A percentile compares a stretch with the other conserved stretches of the same genome.
Evolutionary conservation across 352 stramenopile genomes (phyloP).

Genomic region (Peronospora belbahrii): DNA sequence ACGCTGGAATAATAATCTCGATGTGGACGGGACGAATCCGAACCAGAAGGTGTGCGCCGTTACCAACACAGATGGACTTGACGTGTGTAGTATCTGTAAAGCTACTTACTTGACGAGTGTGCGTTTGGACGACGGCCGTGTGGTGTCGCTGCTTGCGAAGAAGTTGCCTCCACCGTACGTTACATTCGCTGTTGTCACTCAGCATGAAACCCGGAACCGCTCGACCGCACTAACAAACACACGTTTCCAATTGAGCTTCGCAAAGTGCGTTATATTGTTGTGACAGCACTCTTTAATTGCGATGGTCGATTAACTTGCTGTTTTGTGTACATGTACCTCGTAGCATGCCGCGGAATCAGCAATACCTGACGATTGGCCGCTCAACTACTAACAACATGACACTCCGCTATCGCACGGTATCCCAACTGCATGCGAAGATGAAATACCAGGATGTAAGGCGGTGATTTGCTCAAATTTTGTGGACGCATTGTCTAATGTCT

Average conservation of each 20-base stretch:
- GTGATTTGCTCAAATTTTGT: background rate
- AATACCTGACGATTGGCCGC: conserved; percentile 68
- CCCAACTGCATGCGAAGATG: conserved; percentile 75
- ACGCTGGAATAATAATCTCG: conserved; percentile 88
- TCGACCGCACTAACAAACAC: conserved; percentile 86
- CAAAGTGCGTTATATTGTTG: conserved; percentile 46
- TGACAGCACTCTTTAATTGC: background rate
- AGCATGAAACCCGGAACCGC: conserved; percentile 79
- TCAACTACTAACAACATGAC: conserved; percentile 85
- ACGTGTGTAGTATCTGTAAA: conserved; percentile 89
- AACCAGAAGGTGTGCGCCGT: conserved; percentile 87
- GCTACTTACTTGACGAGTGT: conserved; percentile 87
- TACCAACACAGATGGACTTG: conserved; percentile 82
- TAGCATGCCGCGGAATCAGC: conserved; percentile 59
- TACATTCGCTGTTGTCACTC: conserved; percentile 87
- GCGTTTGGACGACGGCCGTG: conserved; percentile 73
- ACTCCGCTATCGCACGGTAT: conserved; percentile 78
- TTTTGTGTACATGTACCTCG: background rate
- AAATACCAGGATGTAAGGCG: conserved; percentile 63
- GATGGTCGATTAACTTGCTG: conserved; percentile 2
- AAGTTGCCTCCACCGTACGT: conserved; percentile 85
- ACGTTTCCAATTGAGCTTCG: conserved; percentile 89
- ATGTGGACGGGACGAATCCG: conserved; percentile 64
- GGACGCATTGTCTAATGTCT: background rate
- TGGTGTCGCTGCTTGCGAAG: conserved; percentile 82